These are phyloP conservation scores for Monilinia fructicola DNA, from an alignment of 2,329 filamentous ascomycete genomes.

Conservation along the genomic window DNA sequence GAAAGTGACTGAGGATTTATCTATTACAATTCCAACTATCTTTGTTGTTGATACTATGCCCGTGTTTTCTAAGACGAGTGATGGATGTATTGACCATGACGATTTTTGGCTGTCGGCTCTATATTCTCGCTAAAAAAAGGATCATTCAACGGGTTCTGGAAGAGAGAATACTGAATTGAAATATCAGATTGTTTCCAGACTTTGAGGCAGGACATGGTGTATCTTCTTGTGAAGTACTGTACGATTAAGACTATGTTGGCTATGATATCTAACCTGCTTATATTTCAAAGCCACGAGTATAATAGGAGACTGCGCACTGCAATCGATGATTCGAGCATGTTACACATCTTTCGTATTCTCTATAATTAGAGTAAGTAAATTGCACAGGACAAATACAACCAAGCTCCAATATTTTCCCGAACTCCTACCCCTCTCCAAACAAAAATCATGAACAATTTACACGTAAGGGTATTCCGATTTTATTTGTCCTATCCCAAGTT, in stretches of 20 bases:
- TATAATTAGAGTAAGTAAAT: neutral
- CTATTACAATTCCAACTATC: no score
- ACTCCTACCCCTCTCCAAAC: neutral
- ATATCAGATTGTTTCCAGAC: neutral
- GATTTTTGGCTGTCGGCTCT: no score
- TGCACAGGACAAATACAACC: neutral
- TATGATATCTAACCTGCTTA: neutral
- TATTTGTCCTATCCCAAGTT: neutral
- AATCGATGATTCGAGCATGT: neutral
- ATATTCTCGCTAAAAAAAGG: neutral
- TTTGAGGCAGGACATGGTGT: neutral
- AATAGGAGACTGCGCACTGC: no score
- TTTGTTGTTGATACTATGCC: no score
- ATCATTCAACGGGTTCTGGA: neutral
- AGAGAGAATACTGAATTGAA: neutral
- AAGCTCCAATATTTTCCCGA: neutral
- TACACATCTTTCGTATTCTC: no score
- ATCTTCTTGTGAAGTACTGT: neutral
- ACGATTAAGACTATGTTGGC: neutral
- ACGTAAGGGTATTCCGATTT: conserved; percentile 3
- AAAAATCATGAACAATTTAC: neutral
- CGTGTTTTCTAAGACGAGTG: no score
- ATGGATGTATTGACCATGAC: no score
- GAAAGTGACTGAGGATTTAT: no score
- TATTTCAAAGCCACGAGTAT: neutral